A percentile compares a stretch with the other conserved stretches of the same genome.
Conservation (phyloP, 2,329 filamentous ascomycete genomes). For the Arthrobotrys sphaeroides region DNA sequence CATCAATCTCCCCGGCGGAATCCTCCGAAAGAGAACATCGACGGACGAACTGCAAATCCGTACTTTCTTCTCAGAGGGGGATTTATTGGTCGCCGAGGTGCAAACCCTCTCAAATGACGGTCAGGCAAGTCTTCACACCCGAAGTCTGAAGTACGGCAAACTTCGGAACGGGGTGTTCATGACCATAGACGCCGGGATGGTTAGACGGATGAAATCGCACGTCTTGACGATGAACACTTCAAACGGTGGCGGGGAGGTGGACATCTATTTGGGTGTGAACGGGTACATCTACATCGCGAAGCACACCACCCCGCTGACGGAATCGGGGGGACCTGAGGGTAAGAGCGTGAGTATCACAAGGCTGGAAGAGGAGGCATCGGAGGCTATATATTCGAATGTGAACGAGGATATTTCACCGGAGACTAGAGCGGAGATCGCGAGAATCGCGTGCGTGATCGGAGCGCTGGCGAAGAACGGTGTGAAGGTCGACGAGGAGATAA, state of each 20-base stretch:
- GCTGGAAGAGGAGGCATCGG: conserved; percentile 85
- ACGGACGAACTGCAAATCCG: conserved; percentile 97
- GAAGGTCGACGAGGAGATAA: conserved; percentile 88
- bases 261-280: conserved; percentile 92
- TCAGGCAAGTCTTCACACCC: conserved; percentile 85
- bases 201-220: conserved; percentile 84
- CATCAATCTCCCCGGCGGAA: conserved; percentile 95
- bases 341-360: conserved; percentile 75
- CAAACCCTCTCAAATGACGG: conserved; percentile 88
- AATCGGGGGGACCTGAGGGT: conserved; percentile 61
- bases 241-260: conserved; percentile 73
- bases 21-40: conserved; percentile 87
- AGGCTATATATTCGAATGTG: conserved; percentile 90
- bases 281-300: conserved; percentile 96
- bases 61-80: conserved; percentile 95
- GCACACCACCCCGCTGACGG: conserved; percentile 67
- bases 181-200: conserved; percentile 80
- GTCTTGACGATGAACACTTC: conserved; percentile 79
- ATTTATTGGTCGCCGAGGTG: conserved; percentile 92
- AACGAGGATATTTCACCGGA: conserved; percentile 83
- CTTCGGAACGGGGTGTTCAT: conserved; percentile 91
- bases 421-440: conserved; percentile 86
- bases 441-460: conserved; percentile 81
- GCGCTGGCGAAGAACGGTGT: conserved; percentile 83
- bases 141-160: conserved; percentile 92